Base-by-base conservation (phyloP, 1,284 basidiomycete species). In the Cutaneotrichosporon sp. region DNA sequence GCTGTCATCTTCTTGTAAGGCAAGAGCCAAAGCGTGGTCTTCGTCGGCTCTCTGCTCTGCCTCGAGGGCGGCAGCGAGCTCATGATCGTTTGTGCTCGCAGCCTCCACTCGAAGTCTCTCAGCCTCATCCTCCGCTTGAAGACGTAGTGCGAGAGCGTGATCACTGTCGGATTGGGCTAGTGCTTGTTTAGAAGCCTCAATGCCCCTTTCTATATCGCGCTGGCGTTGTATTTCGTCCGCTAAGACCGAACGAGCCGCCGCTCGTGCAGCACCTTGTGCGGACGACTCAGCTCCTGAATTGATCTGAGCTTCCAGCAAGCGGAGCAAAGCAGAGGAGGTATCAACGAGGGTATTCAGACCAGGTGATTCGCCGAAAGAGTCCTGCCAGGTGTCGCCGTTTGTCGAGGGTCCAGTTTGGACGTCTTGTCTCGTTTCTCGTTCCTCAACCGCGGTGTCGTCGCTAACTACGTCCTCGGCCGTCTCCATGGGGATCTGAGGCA, bases 301-400 rank as follows among this genome's bases (percentile, higher is more conserved):
- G 22, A 41, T 44, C 4, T 56, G 55, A 3, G 46, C 42, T 36
- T 69, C 67, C 4, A 72, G 56, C 9, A 70, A 48, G 41, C 57
- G 49, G n/a, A 70, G 52, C 1, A 72, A 59, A 17, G 67, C 68
- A 0, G 37, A 30, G 2, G 44, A 39, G 3, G 45, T n/a, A 2
- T 17, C 49, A 4, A 43, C 18, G 2, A 49, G 47, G 22, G 36
- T 30, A 5, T 4, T 9, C 5, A 50, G 49, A 34, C 41, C 49
- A 18, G 30, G 40, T 10, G 42, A 37, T 3, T 20, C 33, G 26
- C 10, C 26, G 26, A 30, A 5, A 30, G 5, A 10, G 26, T 30
- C 26, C 7, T 30, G 26, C 26, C 26, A 30, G 10, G 7, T 7
- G 10, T 30, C 26, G 10, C 26, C 26, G 26, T 30, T 30, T 5